Evolutionary conservation across 2,329 filamentous ascomycete genomes (phyloP).

Genomic region (Pestalotiopsis sp.): DNA sequence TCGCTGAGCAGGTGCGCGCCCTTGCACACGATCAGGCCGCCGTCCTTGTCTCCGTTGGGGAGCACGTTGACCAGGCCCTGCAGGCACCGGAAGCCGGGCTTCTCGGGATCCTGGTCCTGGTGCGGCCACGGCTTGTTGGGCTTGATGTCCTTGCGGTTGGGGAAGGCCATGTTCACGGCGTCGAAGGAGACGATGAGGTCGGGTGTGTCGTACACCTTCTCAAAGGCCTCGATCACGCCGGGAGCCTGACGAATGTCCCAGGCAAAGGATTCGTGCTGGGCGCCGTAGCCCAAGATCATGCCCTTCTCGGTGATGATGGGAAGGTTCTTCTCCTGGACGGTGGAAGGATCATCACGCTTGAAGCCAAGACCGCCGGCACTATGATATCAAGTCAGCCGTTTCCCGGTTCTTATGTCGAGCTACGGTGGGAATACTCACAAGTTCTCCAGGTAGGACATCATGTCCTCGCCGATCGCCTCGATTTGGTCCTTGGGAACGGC

Average conservation of each 20-base stretch:
- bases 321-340: slow-evolving; percentile 34
- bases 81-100: slow-evolving; percentile 50
- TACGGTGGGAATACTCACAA: slow-evolving; percentile 1
- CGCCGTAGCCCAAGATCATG: slow-evolving; percentile 48
- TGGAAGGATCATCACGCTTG: slow-evolving; percentile 38
- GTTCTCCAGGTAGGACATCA: slow-evolving; percentile 11
- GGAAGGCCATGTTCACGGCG: slow-evolving; percentile 45
- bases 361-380: slow-evolving; percentile 19
- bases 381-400: background rate
- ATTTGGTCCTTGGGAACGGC: slow-evolving; percentile 21
- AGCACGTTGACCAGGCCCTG: slow-evolving; percentile 51
- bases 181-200: slow-evolving; percentile 54
- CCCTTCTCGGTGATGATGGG: slow-evolving; percentile 48
- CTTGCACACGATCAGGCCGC: slow-evolving; percentile 35
- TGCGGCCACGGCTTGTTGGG: slow-evolving; percentile 47
- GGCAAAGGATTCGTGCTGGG: slow-evolving; percentile 50
- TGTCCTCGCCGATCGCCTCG: slow-evolving; percentile 19
- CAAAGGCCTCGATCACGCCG: slow-evolving; percentile 47
- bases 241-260: slow-evolving; percentile 49
- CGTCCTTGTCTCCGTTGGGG: slow-evolving; percentile 36
- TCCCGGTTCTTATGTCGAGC: background rate
- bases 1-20: slow-evolving; percentile 30
- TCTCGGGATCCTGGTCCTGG: slow-evolving; percentile 46
- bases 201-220: slow-evolving; percentile 46
- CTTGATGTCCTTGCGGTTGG: slow-evolving; percentile 33